Evolutionary conservation across 305 asterid species (phyloP).

Genomic region (Solanum chacoense): DNA sequence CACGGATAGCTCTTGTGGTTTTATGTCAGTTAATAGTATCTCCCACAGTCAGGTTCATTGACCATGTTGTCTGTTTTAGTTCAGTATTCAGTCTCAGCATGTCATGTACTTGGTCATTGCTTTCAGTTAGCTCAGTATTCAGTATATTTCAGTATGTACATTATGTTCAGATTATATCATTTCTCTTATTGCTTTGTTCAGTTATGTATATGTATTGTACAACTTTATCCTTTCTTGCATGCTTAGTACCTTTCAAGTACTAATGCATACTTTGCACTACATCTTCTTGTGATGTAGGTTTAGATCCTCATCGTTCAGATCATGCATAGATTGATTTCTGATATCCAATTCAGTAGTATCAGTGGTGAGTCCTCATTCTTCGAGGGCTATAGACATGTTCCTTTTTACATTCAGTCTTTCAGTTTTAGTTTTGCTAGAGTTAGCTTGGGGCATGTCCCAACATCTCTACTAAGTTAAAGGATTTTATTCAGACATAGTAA

Average conservation of each 20-base stretch:
- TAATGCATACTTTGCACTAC: background rate
- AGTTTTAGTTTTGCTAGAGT: background rate
- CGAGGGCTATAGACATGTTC: background rate
- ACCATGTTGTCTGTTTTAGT: background rate
- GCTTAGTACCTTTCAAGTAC: background rate
- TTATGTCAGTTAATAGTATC: background rate
- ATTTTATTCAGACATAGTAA: background rate
- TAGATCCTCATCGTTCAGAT: background rate
- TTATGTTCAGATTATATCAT: too few species aligned
- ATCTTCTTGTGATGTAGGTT: background rate
- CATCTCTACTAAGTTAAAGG: too few species aligned
- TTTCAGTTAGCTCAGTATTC: background rate
- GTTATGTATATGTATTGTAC: background rate
- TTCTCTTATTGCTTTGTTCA: background rate
- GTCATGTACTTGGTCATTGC: background rate
- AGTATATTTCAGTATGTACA: background rate
- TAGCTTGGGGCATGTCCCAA: background rate
- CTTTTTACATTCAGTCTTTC: background rate
- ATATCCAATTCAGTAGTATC: background rate
- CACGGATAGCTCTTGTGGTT: background rate
- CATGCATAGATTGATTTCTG: background rate
- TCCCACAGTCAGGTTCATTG: background rate
- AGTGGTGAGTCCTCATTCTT: background rate
- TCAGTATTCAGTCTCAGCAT: background rate
- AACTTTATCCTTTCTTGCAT: background rate